phyloP scores from a whole-genome alignment of 345 rosid species.

The Pelargonium nanum region DNA sequence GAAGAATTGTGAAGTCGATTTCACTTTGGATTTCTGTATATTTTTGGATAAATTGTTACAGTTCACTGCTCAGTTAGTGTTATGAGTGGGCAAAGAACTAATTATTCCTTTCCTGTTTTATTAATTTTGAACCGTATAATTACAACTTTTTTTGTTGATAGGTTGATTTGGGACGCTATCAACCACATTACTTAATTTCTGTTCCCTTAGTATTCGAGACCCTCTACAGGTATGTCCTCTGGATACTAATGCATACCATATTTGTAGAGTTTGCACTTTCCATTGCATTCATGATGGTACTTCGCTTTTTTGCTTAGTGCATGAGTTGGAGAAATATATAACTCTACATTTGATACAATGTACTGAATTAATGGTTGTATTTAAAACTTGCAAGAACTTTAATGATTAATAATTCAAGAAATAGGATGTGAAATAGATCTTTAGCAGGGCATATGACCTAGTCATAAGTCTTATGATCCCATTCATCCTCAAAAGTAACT shows the following conservation, averaged over 20 bases:
- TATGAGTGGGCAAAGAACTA: neutral
- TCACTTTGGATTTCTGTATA: neutral
- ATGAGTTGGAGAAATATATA: no score
- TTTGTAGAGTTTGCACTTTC: neutral
- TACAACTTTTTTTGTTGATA: conserved; percentile 18
- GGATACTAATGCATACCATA: neutral
- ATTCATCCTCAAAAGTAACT: no score
- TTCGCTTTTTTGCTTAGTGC: no score
- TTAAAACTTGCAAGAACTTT: no score
- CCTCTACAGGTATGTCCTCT: conserved; percentile 56
- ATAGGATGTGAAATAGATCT: no score
- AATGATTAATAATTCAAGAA: no score
- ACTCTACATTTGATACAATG: no score
- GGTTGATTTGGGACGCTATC: conserved; percentile 81
- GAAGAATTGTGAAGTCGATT: neutral
- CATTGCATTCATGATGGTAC: neutral
- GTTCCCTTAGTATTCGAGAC: conserved; percentile 95
- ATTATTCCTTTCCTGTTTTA: neutral
- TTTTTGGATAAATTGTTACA: no score
- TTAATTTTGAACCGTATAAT: conserved; percentile 1
- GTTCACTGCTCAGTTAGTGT: no score
- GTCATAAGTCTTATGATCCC: no score
- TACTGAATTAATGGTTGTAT: no score
- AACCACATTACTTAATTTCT: conserved; percentile 72
- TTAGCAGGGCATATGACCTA: no score